Evolutionary conservation across 2,329 filamentous ascomycete species (phyloP), one percentile per base, ranked within the genome.

Genomic region (Phialocephala subalpina): DNA sequence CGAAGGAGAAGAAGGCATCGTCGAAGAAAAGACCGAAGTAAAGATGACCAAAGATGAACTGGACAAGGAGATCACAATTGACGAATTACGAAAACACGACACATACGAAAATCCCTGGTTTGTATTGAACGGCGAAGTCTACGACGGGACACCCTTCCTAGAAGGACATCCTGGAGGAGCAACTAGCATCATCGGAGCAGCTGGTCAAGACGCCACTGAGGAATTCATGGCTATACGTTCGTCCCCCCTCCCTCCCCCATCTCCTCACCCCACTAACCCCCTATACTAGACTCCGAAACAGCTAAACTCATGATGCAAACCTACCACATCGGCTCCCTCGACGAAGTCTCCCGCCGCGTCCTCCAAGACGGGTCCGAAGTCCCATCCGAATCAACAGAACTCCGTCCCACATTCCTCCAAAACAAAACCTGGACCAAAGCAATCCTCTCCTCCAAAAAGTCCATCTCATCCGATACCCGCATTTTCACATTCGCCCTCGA

Each of bases 171-270:
- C 94, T 0, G 94, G 94, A 60, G 94, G 94, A 59, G 93, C 92
- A 2, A 87, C 91, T 69, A 96, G 92, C 73, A 97, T 97, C 75
- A 84, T 91, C 61, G 90, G 90, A 33, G 92, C 90, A 2, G 94
- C 93, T n/a, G 93, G 90, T 0, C 83, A 92, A 73, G 94, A 97
- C 78, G 87, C 87, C 11, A 92, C 91, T 0, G 94, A 97, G 73
- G 94, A 97, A 72, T 97, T 97, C 77, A 87, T 97, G 80, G 91
- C 92, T 16, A 97, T 97, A 73, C 94, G 92, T 95, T 83, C 84
- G 92, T 84, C 40, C 22, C 42, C 27, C 35, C 5, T 56, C 36
- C 5, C 56, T 18, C n/a, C 3, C 27, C 14, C 18, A 29, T 64
- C 55, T 60, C n/a, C 55, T 36, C 36, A n/a, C 16, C 63, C 59